Evolutionary conservation across 1,284 basidiomycete species (phyloP), one percentile per base, ranked within the genome.

Genomic region (Cryptococcus hybrid): DNA sequence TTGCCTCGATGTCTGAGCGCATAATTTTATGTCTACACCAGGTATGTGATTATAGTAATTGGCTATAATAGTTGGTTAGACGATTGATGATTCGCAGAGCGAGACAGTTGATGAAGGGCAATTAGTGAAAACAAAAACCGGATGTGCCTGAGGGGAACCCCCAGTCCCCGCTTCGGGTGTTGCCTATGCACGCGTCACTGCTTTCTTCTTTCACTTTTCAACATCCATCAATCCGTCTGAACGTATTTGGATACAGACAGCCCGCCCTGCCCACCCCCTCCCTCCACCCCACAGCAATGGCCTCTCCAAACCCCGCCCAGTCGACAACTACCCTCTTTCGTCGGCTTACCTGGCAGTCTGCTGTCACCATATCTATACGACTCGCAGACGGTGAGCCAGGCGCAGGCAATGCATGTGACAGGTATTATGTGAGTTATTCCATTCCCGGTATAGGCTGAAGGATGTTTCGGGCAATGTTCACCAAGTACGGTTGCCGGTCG

Each of bases 251-350:
- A 24, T 24, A 24, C 24, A 24, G 24, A 24, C 24, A 24, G 24
- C 24, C 24, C 24, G 24, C 24, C 24, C 24, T 24, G 24, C 24
- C 24, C 24, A 24, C 24, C 24, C 9, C n/a, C 30, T 48, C n/a
- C 46, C 34, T 47, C 5, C 37, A 40, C 3, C 38, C 49, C 47
- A 48, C 34, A 18, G 24, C 11, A 42, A 12, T 47, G 46, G 24
- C 49, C 58, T 60, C 58, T 42, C 61, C 49, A 52, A 63, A 63
- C 39, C 62, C 65, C 13, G 53, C 59, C 8, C 67, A 69, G 49
- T 75, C 71, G 1, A 67, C 71, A 3, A 71, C 76, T 1, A 68
- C 71, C 47, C 70, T 75, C 36, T 77, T 78, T 56, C 64, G 77
- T 1, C 55, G 70, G 40, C 59, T 79, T 43, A 67, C 75, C 57